A percentile compares a stretch with the other conserved stretches of the same genome.
These are phyloP conservation scores for Metarhizium brunneum DNA, from an alignment of 2,329 filamentous ascomycete genomes.

Conservation along the genomic window DNA sequence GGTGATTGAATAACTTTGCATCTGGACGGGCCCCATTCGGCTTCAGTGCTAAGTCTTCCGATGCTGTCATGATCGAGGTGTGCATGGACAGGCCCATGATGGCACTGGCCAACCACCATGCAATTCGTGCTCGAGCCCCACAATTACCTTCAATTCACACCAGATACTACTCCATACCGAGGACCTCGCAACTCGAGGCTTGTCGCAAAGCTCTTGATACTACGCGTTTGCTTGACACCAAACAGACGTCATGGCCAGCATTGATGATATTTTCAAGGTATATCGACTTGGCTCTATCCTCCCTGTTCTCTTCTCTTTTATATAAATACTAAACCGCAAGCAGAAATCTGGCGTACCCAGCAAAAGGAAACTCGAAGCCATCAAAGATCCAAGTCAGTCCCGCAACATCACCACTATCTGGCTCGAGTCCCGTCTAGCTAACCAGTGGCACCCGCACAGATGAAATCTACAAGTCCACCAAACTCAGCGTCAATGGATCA, in stretches of 20 bases:
- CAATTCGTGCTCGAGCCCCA: no score
- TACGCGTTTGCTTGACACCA: no score
- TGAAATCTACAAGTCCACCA: conserved; percentile 56
- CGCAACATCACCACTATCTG: not conserved
- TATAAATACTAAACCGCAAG: not conserved
- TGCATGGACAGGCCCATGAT: no score
- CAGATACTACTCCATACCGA: no score
- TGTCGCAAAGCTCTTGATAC: no score
- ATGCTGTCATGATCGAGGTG: no score
- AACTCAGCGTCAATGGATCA: conserved; percentile 34
- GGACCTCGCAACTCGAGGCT: no score
- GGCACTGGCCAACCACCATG: no score
- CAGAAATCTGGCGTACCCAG: conserved; percentile 36
- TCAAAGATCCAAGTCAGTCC: conserved; percentile 51
- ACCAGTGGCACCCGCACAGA: conserved; percentile 27
- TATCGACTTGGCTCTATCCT: not conserved
- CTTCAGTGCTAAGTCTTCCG: no score
- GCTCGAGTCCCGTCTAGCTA: not conserved
- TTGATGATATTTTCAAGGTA: conserved; percentile 52
- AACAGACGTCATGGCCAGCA: conserved; percentile 37
- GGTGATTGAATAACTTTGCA: no score
- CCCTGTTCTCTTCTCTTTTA: not conserved
- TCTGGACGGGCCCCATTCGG: no score
- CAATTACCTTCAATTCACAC: no score
- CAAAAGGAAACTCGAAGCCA: conserved; percentile 55